Percentiles rank a stretch among this genome's conserved stretches.
phyloP scores from a whole-genome alignment of 2,329 filamentous ascomycete genomes.

The Cadophora sp. region DNA sequence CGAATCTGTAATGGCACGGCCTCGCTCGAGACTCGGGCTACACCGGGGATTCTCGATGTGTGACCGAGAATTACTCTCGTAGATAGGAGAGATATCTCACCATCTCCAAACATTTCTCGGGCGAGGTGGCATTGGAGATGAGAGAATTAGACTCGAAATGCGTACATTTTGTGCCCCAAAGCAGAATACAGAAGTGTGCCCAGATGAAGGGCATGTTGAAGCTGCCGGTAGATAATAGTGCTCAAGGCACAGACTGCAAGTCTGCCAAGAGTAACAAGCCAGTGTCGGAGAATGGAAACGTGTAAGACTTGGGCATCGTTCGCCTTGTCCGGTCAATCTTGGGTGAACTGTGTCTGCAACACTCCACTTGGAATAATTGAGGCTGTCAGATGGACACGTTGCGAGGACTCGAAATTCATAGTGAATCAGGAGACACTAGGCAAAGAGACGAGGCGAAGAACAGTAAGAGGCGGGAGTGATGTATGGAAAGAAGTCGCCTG shows the following conservation, averaged over 20 bases:
- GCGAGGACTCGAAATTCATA: background rate
- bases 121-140: slow-evolving; percentile 8
- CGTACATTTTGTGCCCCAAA: background rate
- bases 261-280: background rate
- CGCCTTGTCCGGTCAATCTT: background rate
- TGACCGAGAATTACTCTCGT: background rate
- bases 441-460: background rate
- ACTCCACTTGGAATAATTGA: background rate
- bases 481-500: background rate
- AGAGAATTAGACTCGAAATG: background rate
- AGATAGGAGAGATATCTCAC: background rate
- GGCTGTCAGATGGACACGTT: background rate
- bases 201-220: background rate
- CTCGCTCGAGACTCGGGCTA: background rate
- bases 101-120: background rate
- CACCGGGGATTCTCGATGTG: background rate
- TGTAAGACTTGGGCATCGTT: background rate
- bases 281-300: background rate
- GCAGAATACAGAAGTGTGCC: background rate
- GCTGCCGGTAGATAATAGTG: background rate
- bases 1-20: background rate
- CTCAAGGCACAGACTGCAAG: background rate
- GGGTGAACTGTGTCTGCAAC: background rate
- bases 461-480: background rate
- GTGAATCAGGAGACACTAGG: background rate